These are phyloP conservation scores for Mycena belliarum DNA, from an alignment of 768 basidiomycete genomes.

Conservation along the genomic window DNA sequence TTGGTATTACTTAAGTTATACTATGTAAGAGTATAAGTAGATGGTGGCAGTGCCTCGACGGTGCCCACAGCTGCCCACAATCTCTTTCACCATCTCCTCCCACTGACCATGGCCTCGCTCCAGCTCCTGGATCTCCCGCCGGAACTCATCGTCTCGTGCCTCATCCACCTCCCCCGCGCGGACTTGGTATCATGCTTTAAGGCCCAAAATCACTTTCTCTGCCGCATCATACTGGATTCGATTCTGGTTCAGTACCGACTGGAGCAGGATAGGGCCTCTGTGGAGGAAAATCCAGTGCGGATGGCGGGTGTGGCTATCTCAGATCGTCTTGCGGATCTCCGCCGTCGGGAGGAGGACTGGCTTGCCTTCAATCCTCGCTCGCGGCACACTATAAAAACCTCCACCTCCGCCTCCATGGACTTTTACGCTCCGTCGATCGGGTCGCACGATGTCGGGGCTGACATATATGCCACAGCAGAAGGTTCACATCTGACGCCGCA, in stretches of 20 bases:
- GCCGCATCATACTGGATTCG: neutral
- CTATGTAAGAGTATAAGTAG: too few species aligned
- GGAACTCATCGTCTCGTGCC: constrained; percentile 1
- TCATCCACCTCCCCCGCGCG: neutral
- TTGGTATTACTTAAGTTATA: too few species aligned
- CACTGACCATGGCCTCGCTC: neutral
- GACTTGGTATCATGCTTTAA: neutral
- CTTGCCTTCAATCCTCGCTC: neutral
- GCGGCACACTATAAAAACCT: too few species aligned
- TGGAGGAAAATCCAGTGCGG: neutral
- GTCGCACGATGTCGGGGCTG: neutral
- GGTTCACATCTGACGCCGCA: neutral
- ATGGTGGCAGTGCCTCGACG: too few species aligned
- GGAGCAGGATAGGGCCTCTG: neutral
- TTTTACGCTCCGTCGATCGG: neutral
- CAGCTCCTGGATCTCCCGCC: constrained; percentile 1
- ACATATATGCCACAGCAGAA: neutral
- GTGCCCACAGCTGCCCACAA: too few species aligned
- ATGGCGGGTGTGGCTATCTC: neutral
- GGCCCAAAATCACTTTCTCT: neutral
- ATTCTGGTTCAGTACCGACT: neutral
- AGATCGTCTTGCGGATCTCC: neutral
- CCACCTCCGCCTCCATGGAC: neutral
- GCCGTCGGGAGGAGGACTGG: neutral
- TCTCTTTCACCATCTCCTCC: neutral